A percentile compares a stretch with the other conserved stretches of the same genome.
Conservation (phyloP, 306 rosid genomes). For the Macrotyloma uniflorum region DNA sequence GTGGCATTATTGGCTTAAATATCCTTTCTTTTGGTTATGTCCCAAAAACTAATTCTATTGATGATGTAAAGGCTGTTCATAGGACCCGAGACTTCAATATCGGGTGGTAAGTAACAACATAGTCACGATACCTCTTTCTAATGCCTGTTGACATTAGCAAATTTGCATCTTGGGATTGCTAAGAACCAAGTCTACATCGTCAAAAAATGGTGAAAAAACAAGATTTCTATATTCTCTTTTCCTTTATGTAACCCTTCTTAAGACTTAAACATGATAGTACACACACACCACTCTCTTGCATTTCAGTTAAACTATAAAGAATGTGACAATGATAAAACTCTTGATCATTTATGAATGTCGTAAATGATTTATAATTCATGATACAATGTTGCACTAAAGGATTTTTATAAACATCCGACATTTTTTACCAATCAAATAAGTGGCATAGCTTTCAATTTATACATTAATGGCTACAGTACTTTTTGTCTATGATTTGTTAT, state of each 20-base stretch:
- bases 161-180: background rate
- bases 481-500: background rate
- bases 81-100: constrained; percentile 51
- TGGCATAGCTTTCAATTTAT: too few relatives aligned
- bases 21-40: constrained; percentile 32
- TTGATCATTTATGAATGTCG: background rate
- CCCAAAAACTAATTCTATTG: constrained; percentile 51
- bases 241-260: background rate
- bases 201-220: background rate
- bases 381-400: background rate
- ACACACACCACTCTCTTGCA: background rate
- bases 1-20: constrained; percentile 63
- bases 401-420: background rate
- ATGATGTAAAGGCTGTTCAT: constrained; percentile 55
- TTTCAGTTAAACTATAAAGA: background rate
- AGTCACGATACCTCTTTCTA: background rate
- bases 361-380: constrained; percentile 2
- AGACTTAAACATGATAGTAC: background rate
- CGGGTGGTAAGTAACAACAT: constrained; percentile 58
- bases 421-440: background rate
- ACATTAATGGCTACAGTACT: background rate
- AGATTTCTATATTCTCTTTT: background rate
- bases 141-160: background rate
- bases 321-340: constrained; percentile 2
- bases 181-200: background rate